Evolutionary conservation across 2,329 filamentous ascomycete species (phyloP).

Genomic region (Thielaviopsis euricoi): DNA sequence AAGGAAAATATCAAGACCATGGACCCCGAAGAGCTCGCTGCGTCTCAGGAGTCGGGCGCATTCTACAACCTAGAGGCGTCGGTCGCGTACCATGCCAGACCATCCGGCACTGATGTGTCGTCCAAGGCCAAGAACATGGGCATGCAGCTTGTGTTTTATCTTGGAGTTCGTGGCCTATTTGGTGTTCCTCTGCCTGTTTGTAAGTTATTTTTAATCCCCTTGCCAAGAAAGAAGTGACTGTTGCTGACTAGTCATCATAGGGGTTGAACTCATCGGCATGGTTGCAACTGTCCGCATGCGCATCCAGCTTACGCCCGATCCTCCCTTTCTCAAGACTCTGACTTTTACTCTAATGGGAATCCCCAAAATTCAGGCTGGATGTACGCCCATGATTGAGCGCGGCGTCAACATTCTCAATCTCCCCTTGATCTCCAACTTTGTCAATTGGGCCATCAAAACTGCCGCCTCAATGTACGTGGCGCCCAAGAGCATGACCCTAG

Average conservation of each 20-base stretch:
- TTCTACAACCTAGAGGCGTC: slow-evolving; percentile 88
- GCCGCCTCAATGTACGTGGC: slow-evolving; percentile 85
- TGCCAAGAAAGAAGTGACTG: not conserved
- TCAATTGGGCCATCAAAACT: slow-evolving; percentile 83
- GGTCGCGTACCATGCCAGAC: slow-evolving; percentile 79
- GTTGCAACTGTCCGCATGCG: slow-evolving; percentile 75
- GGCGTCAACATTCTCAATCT: slow-evolving; percentile 85
- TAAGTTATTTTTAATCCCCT: slow-evolving; percentile 16
- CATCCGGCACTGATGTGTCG: slow-evolving; percentile 50
- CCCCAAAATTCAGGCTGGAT: slow-evolving; percentile 77
- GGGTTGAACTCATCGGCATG: slow-evolving; percentile 78
- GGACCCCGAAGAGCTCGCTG: slow-evolving; percentile 72
- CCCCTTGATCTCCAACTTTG: slow-evolving; percentile 86
- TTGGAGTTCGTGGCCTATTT: slow-evolving; percentile 77
- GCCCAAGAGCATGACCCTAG: slow-evolving; percentile 83
- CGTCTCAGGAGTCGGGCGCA: slow-evolving; percentile 77
- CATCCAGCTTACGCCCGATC: slow-evolving; percentile 72
- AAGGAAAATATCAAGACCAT: slow-evolving; percentile 65
- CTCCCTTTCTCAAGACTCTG: slow-evolving; percentile 80
- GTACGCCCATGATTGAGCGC: slow-evolving; percentile 79
- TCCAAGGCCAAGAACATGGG: slow-evolving; percentile 90
- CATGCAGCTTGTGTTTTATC: slow-evolving; percentile 88
- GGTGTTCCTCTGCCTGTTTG: slow-evolving; percentile 77
- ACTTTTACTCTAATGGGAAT: slow-evolving; percentile 91
- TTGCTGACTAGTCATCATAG: slow-evolving; percentile 15